phyloP scores from a whole-genome alignment of 805 yeast genomes.

The Nakazawaea wickerhamii region DNA sequence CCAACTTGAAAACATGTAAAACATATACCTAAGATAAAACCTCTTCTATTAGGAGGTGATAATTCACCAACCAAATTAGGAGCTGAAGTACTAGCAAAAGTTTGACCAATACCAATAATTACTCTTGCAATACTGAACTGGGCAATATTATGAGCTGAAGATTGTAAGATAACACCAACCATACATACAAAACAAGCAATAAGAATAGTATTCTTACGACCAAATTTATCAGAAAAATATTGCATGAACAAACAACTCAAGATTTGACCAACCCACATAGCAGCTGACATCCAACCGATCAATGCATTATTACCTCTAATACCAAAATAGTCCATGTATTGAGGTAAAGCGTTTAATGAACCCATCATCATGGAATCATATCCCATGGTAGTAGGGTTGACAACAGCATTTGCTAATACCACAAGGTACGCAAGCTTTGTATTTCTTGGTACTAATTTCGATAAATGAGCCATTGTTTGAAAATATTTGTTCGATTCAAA shows the following conservation, averaged over 20 bases:
- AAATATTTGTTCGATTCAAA: too few relatives aligned
- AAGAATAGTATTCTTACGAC: conserved; percentile 26
- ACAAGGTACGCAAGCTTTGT: neutral
- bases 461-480: neutral
- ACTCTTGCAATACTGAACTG: conserved; percentile 33
- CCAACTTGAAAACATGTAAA: conserved; percentile 26
- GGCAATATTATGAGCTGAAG: conserved; percentile 30
- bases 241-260: conserved; percentile 22
- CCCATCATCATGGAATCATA: conserved; percentile 24
- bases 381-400: conserved; percentile 24
- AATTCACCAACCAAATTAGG: conserved; percentile 32
- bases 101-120: conserved; percentile 31
- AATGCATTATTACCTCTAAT: conserved; percentile 17
- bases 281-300: conserved; percentile 23
- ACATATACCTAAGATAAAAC: conserved; percentile 22
- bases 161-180: conserved; percentile 33
- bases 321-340: conserved; percentile 20
- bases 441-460: neutral
- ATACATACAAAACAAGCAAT: conserved; percentile 21
- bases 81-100: conserved; percentile 27
- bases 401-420: conserved; percentile 15
- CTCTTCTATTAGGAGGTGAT: conserved; percentile 26
- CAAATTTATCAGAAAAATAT: conserved; percentile 21
- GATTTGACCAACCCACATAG: conserved; percentile 24
- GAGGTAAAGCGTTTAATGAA: conserved; percentile 22